These are phyloP conservation scores for Ilex aquifolium DNA, from an alignment of 257 asterid genomes.

Conservation along the genomic window DNA sequence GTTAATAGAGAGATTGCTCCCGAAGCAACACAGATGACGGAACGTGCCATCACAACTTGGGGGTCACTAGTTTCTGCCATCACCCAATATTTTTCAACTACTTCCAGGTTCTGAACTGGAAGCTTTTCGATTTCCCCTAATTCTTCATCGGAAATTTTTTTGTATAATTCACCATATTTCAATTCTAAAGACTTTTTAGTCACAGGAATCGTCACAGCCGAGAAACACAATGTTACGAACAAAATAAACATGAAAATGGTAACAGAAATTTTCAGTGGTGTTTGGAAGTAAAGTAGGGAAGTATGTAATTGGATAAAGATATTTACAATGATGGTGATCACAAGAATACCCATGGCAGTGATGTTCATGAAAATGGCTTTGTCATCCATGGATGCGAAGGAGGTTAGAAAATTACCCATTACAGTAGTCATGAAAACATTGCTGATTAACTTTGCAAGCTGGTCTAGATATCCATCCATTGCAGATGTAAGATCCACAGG, in stretches of 20 bases:
- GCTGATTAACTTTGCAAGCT: conserved; percentile 43
- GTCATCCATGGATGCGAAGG: conserved; percentile 32
- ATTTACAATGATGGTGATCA: conserved; percentile 20
- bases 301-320: conserved; percentile 25
- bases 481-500: conserved; percentile 33
- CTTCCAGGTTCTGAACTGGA: conserved; percentile 18
- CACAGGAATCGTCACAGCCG: conserved; percentile 27
- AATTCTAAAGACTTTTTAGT: conserved; percentile 29
- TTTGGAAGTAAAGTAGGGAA: conserved; percentile 13
- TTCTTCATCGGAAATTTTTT: conserved; percentile 18
- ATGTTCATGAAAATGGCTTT: conserved; percentile 18
- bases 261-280: conserved; percentile 12
- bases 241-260: conserved; percentile 17
- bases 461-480: conserved; percentile 24
- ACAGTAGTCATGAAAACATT: conserved; percentile 31
- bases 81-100: conserved; percentile 34
- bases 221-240: conserved; percentile 22
- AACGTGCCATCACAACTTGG: conserved; percentile 44
- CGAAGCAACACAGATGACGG: conserved; percentile 23
- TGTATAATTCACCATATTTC: conserved; percentile 30
- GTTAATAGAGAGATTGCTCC: conserved; percentile 20
- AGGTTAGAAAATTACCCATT: conserved; percentile 36
- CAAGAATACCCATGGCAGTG: conserved; percentile 28
- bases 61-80: conserved; percentile 44
- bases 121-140: neutral